These are phyloP conservation scores for Casuarina equisetifolia DNA, from an alignment of 306 rosid genomes.

Conservation along the genomic window DNA sequence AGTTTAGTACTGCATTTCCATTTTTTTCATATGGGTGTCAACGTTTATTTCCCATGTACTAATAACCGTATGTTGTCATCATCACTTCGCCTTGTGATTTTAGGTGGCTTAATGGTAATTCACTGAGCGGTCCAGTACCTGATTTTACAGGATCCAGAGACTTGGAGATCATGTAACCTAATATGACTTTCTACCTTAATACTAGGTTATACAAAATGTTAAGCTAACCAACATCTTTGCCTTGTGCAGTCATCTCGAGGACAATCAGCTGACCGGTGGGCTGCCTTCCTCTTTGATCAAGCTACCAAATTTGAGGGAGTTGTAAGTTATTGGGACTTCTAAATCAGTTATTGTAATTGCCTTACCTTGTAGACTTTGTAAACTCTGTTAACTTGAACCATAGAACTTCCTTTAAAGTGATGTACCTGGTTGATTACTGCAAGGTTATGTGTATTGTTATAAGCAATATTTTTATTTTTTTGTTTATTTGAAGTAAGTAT, in stretches of 20 bases:
- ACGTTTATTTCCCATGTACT: conserved; percentile 16
- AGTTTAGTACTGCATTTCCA: conserved; percentile 38
- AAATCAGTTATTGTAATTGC: conserved; percentile 17
- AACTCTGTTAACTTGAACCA: conserved; percentile 1
- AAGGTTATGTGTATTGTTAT: conserved; percentile 4
- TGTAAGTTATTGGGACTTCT: conserved; percentile 57
- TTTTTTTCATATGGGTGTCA: conserved; percentile 28
- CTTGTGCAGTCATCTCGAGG: conserved; percentile 80
- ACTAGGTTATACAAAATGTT: conserved; percentile 13
- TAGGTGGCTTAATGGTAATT: conserved; percentile 66
- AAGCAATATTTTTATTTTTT: conserved; percentile 8
- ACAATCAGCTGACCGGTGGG: conserved; percentile 73
- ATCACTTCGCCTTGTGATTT: conserved; percentile 19
- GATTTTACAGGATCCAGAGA: conserved; percentile 72
- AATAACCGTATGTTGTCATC: not conserved
- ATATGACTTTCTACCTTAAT: conserved; percentile 17
- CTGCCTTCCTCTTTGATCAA: conserved; percentile 64
- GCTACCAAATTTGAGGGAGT: conserved; percentile 76
- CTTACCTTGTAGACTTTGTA: conserved; percentile 1
- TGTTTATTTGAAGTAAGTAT: conserved; percentile 9
- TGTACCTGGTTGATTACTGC: not conserved
- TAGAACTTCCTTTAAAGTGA: not conserved
- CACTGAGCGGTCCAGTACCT: conserved; percentile 71
- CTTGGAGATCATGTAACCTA: conserved; percentile 78
- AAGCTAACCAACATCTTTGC: conserved; percentile 40